Conservation (phyloP, 495 filamentous ascomycete species). For the Usnea hakonensis region DNA sequence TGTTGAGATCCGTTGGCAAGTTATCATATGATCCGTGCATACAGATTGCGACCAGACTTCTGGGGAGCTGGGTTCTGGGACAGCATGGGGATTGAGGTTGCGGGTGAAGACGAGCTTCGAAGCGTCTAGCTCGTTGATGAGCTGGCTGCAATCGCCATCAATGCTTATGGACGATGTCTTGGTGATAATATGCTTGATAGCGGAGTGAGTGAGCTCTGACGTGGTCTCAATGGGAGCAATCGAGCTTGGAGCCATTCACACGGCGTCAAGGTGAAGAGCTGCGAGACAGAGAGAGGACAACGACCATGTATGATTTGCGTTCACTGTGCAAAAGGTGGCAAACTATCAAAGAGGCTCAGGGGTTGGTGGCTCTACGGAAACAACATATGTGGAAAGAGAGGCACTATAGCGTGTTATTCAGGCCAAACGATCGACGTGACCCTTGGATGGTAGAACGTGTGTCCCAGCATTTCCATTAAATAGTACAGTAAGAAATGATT, state of each 20-base stretch:
- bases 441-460: too few species aligned
- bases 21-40: conserved; percentile 54
- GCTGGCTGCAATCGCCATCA: background rate
- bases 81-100: conserved; percentile 56
- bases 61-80: conserved; percentile 53
- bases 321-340: background rate
- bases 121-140: conserved; percentile 52
- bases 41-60: conserved; percentile 39
- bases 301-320: background rate
- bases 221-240: conserved; percentile 3
- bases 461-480: too few species aligned
- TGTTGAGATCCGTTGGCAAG: conserved; percentile 56
- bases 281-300: background rate
- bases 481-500: background rate
- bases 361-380: background rate
- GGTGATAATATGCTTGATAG: conserved; percentile 34
- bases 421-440: background rate
- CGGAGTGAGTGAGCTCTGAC: conserved; percentile 4
- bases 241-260: conserved; percentile 8
- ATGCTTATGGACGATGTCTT: conserved; percentile 18
- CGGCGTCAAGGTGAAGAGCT: background rate
- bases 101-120: conserved; percentile 63
- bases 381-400: background rate
- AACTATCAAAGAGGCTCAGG: background rate
- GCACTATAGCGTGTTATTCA: background rate